A percentile compares a stretch with the other conserved stretches of the same genome.
These are phyloP conservation scores for Aegilops sharonensis DNA, from an alignment of 176 grass and related monocot genomes.

Conservation along the genomic window DNA sequence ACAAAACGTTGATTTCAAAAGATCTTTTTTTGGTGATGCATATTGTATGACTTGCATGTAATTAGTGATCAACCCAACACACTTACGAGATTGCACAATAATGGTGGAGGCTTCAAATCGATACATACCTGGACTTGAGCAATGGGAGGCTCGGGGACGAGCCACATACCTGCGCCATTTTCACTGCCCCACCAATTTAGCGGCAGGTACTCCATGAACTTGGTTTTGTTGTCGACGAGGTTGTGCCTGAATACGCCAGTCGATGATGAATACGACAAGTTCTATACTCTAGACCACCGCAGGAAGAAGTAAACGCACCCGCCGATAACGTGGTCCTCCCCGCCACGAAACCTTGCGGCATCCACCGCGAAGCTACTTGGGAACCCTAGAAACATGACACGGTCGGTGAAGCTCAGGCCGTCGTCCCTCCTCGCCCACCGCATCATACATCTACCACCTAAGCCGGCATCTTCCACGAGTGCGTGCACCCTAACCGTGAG, in stretches of 20 bases:
- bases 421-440: conserved; percentile 13
- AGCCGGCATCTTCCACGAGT: background rate
- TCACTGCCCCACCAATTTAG: background rate
- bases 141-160: background rate
- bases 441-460: background rate
- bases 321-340: background rate
- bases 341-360: background rate
- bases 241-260: background rate
- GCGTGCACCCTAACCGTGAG: background rate
- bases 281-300: background rate
- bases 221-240: background rate
- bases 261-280: too few species aligned
- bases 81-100: too few species aligned
- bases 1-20: too few species aligned
- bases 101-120: too few species aligned
- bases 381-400: background rate
- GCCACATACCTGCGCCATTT: background rate
- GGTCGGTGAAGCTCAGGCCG: background rate
- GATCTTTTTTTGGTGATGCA: too few species aligned
- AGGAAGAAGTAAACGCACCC: conserved; percentile 4
- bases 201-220: background rate
- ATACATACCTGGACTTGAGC: too few species aligned
- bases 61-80: too few species aligned
- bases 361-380: background rate
- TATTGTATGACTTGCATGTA: too few species aligned